Evolutionary conservation across 163 green algal genomes (phyloP).

Genomic region (Scenedesmus sp.): DNA sequence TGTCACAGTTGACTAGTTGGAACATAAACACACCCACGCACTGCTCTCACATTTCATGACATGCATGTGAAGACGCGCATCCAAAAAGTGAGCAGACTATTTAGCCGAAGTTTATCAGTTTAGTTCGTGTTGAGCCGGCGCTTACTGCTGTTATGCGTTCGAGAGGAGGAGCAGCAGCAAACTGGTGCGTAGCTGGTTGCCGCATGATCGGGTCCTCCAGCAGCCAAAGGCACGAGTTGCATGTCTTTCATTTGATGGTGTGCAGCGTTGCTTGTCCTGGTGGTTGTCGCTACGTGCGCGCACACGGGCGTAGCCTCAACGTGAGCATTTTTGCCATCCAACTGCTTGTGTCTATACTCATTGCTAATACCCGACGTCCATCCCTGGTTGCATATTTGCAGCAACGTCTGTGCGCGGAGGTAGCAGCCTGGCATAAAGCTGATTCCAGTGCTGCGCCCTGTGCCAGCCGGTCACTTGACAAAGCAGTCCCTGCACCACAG

Average conservation of each 20-base stretch:
- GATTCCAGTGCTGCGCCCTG: neutral
- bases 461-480: neutral
- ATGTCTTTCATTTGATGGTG: neutral
- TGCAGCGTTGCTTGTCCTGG: neutral
- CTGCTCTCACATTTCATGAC: neutral
- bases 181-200: neutral
- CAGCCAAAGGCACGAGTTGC: neutral
- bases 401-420: too few relatives aligned
- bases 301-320: neutral
- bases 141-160: too few relatives aligned
- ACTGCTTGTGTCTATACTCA: neutral
- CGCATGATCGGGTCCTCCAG: neutral
- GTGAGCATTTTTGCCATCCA: neutral
- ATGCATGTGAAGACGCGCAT: too few relatives aligned
- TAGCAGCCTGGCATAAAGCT: neutral
- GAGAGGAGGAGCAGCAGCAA: neutral
- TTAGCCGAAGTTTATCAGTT: too few relatives aligned
- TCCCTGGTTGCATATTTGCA: too few relatives aligned
- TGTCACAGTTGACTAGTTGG: neutral
- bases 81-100: too few relatives aligned
- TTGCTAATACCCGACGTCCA: neutral
- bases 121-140: too few relatives aligned
- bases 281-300: neutral
- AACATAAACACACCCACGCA: neutral
- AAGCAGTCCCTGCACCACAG: neutral